Evolutionary conservation across 1,139 yeast genomes (phyloP), one percentile per base, ranked within the genome.

Genomic region (Sugiyamaella novakii): DNA sequence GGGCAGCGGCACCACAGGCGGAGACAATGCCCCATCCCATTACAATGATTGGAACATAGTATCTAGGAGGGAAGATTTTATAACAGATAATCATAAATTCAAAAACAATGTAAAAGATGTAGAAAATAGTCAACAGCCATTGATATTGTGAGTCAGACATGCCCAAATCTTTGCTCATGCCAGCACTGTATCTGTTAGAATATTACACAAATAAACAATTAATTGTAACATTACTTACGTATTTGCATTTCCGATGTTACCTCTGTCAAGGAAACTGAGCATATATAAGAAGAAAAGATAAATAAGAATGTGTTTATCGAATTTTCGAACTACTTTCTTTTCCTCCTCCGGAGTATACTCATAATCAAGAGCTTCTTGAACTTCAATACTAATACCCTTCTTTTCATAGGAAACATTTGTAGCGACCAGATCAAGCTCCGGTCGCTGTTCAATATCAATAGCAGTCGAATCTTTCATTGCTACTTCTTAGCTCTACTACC

Each of bases 201-300:
- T 6, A 5, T 22, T 6, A 22, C 5, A 6, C 25, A 22, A 22
- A 76, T 78, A 55, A 53, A 50, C n/a, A 36, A 28, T 24, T 44
- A 22, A 17, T 3, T 14, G 31, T 12, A 31, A 18, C 11, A 4
- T 11, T n/a, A 18, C 4, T 15, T 4, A 22, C 25, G 39, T 33
- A 55, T 74, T 75, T 4, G 81, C 81, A 52, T 74, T 73, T 15
- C 73, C 64, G 40, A 78, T 62, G 58, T 78, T 78, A 19, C 74
- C 66, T 47, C 78, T 65, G 59, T 78, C 82, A 41, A 74, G 67
- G 31, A 39, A 51, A 30, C 50, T 39, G 24, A 51, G 43, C 43
- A 51, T 30, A 29, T 51, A 51, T 27, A 49, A 38, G 18, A 46
- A 49, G 31, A 46, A 51, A 17, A 51, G 43, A 28, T 36, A 51